Evolutionary conservation across 1,139 yeast species (phyloP).

Genomic region (Yamadazyma buinensis): DNA sequence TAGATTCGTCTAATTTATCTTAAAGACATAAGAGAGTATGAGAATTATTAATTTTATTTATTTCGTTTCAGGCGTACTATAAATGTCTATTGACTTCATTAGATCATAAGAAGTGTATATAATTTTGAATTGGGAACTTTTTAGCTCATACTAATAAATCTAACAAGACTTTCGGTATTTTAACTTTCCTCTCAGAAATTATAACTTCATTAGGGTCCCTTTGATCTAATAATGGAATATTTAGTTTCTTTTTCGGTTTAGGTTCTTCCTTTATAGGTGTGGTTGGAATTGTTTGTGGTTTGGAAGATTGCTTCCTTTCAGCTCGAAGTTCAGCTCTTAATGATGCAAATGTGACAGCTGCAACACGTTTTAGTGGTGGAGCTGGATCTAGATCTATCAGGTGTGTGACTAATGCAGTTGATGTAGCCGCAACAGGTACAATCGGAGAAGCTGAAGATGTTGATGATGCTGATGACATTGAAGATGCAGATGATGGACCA

Average conservation of each 20-base stretch:
- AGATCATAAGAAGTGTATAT: not conserved
- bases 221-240: slow-evolving; percentile 2
- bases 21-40: not conserved
- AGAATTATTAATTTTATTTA: not conserved
- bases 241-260: slow-evolving; percentile 3
- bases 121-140: too few species aligned
- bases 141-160: slow-evolving; percentile 1
- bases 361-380: not conserved
- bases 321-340: not conserved
- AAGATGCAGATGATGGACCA: not conserved
- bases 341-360: not conserved
- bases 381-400: too few species aligned
- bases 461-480: not conserved
- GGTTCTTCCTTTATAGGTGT: too few species aligned
- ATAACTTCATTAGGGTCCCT: slow-evolving; percentile 2
- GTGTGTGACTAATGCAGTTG: not conserved
- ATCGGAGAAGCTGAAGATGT: too few species aligned
- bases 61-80: not conserved
- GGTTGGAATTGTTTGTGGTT: not conserved
- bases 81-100: not conserved
- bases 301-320: too few species aligned
- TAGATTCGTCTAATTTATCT: too few species aligned
- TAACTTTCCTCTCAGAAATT: not conserved
- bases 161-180: slow-evolving; percentile 4
- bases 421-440: too few species aligned